Evolutionary conservation across 176 grass and related monocot genomes (phyloP).

Genomic region (Carex parvula): DNA sequence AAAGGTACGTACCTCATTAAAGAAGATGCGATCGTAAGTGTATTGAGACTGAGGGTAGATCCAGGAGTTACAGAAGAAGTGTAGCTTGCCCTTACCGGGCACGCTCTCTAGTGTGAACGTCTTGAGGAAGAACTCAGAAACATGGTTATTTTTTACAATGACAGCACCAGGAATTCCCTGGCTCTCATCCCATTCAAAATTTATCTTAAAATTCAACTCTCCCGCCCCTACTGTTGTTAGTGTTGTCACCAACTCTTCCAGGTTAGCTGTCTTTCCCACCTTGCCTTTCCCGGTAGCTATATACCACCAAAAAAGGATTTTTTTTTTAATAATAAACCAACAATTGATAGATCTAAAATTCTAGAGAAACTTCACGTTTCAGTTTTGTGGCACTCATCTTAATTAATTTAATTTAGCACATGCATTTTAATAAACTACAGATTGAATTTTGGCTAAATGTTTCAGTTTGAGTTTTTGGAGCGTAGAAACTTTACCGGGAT

Average conservation of each 20-base stretch:
- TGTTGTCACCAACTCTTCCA: conserved; percentile 45
- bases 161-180: conserved; percentile 52
- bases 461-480: too few relatives aligned
- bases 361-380: too few relatives aligned
- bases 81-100: conserved; percentile 35
- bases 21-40: conserved; percentile 52
- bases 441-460: too few relatives aligned
- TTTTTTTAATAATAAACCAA: too few relatives aligned
- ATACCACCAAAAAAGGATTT: too few relatives aligned
- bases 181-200: conserved; percentile 63
- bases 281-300: conserved; percentile 15
- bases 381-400: too few relatives aligned
- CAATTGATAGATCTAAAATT: neutral
- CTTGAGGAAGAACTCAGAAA: conserved; percentile 61
- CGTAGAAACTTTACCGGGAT: conserved; percentile 28
- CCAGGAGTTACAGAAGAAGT: conserved; percentile 74
- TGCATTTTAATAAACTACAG: neutral
- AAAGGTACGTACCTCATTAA: too few relatives aligned
- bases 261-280: conserved; percentile 34
- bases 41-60: conserved; percentile 46
- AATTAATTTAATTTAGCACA: neutral
- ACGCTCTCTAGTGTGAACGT: conserved; percentile 54
- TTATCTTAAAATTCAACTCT: conserved; percentile 46
- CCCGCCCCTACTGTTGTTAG: conserved; percentile 35
- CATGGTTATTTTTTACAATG: conserved; percentile 60